Evolutionary conservation across 192 early-diverging fungal species (phyloP).

Genomic region (Phlyctochytrium planicorne): DNA sequence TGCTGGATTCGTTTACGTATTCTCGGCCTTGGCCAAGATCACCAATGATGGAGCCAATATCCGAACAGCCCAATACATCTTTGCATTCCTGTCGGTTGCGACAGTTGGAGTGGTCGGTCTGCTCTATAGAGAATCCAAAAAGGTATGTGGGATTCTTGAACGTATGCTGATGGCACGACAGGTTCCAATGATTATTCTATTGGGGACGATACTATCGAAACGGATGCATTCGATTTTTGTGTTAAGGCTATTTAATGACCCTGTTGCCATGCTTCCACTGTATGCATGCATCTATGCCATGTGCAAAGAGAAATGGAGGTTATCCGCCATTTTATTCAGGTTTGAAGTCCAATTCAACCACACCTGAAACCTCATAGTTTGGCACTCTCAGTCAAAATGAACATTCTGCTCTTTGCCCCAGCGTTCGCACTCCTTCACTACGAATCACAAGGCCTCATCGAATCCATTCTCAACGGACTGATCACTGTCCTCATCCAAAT

Average conservation of each 20-base stretch:
- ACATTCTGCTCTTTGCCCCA: slow-evolving; percentile 86
- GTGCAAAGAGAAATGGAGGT: slow-evolving; percentile 46
- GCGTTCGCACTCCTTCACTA: slow-evolving; percentile 72
- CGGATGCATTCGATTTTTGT: slow-evolving; percentile 94
- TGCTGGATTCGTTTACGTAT: slow-evolving; percentile 91
- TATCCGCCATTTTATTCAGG: slow-evolving; percentile 67
- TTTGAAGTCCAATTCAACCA: slow-evolving; percentile 29
- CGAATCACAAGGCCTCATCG: slow-evolving; percentile 39
- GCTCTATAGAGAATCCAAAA: slow-evolving; percentile 62
- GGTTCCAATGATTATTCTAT: slow-evolving; percentile 66
- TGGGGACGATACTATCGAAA: slow-evolving; percentile 69
- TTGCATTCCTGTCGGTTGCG: slow-evolving; percentile 71
- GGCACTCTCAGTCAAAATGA: slow-evolving; percentile 93
- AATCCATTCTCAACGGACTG: slow-evolving; percentile 47
- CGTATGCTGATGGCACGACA: slow-evolving; percentile 18
- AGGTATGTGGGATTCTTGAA: slow-evolving; percentile 25
- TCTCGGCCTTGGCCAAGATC: slow-evolving; percentile 64
- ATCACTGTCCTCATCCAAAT: slow-evolving; percentile 38
- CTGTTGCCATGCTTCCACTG: slow-evolving; percentile 82
- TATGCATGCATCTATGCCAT: slow-evolving; percentile 70
- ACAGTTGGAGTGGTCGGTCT: slow-evolving; percentile 65
- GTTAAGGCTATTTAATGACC: slow-evolving; percentile 91
- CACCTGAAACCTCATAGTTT: slow-evolving; percentile 50
- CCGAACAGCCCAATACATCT: slow-evolving; percentile 76
- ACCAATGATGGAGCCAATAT: slow-evolving; percentile 72